Percentiles rank a stretch among this genome's conserved stretches.
phyloP scores from a whole-genome alignment of 208 protist species.

The Histomonas meleagridis region DNA sequence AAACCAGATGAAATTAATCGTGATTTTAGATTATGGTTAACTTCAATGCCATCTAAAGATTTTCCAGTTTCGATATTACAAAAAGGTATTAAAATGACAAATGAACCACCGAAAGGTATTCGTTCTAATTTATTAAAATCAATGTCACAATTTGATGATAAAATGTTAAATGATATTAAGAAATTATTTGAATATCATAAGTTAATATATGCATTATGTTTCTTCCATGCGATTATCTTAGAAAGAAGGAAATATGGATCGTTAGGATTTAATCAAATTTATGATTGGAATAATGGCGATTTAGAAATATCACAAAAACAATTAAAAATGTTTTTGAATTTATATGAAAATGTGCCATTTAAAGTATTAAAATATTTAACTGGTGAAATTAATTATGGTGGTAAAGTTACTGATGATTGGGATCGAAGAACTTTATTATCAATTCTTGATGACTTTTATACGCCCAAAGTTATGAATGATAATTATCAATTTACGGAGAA shows the following conservation, averaged over 20 bases:
- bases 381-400: slow-evolving; percentile 78
- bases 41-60: slow-evolving; percentile 79
- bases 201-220: slow-evolving; percentile 82
- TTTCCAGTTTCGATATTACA: slow-evolving; percentile 94
- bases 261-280: slow-evolving; percentile 93
- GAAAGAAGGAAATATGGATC: slow-evolving; percentile 92
- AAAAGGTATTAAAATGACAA: slow-evolving; percentile 93
- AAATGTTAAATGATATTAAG: slow-evolving; percentile 39
- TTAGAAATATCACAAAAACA: slow-evolving; percentile 70
- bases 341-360: slow-evolving; percentile 84
- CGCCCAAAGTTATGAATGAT: slow-evolving; percentile 68
- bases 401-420: slow-evolving; percentile 89
- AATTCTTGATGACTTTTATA: slow-evolving; percentile 75
- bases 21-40: slow-evolving; percentile 91
- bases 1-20: slow-evolving; percentile 68
- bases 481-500: slow-evolving; percentile 51
- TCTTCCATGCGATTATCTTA: slow-evolving; percentile 90
- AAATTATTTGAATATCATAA: slow-evolving; percentile 50
- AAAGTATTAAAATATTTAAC: slow-evolving; percentile 79
- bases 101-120: slow-evolving; percentile 86
- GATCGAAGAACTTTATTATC: slow-evolving; percentile 80
- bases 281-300: slow-evolving; percentile 89
- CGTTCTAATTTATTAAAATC: slow-evolving; percentile 79
- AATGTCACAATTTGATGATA: slow-evolving; percentile 56
- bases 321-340: slow-evolving; percentile 82